Evolutionary conservation across 257 asterid genomes (phyloP).

Genomic region (Prunella vulgaris): DNA sequence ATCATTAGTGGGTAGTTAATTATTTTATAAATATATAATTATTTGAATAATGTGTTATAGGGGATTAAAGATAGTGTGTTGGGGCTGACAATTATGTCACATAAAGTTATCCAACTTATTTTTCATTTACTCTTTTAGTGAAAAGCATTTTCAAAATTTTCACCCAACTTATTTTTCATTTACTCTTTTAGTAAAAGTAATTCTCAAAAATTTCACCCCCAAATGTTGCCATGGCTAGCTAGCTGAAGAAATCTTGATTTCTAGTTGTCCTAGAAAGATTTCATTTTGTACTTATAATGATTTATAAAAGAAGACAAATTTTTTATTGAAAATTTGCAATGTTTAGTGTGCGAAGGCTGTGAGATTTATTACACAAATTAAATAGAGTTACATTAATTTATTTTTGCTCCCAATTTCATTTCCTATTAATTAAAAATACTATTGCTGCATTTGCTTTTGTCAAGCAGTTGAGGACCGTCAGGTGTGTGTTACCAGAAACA

Average conservation of each 20-base stretch:
- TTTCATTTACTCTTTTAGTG: background rate
- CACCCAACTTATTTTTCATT: background rate
- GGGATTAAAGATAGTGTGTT: background rate
- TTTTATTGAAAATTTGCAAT: background rate
- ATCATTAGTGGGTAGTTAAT: background rate
- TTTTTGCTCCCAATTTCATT: constrained; percentile 1
- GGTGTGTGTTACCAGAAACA: constrained; percentile 23
- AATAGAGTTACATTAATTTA: constrained; percentile 8
- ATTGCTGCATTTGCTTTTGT: background rate
- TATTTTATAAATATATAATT: too few species aligned
- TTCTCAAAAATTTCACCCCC: too few species aligned
- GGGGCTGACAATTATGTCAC: background rate
- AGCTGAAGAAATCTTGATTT: constrained; percentile 16
- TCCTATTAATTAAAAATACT: background rate
- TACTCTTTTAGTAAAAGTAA: background rate
- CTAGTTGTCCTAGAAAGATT: constrained; percentile 25
- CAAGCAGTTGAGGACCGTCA: constrained; percentile 19
- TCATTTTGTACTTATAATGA: background rate
- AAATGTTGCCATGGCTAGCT: background rate
- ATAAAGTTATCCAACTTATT: background rate
- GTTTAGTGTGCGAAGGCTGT: background rate
- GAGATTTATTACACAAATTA: constrained; percentile 24
- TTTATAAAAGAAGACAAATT: background rate
- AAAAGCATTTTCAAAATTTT: background rate
- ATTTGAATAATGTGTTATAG: background rate